A percentile compares a stretch with the other conserved stretches of the same genome.
Conservation (phyloP, 208 protist species). For the Blastocrithidia nonstop region DNA sequence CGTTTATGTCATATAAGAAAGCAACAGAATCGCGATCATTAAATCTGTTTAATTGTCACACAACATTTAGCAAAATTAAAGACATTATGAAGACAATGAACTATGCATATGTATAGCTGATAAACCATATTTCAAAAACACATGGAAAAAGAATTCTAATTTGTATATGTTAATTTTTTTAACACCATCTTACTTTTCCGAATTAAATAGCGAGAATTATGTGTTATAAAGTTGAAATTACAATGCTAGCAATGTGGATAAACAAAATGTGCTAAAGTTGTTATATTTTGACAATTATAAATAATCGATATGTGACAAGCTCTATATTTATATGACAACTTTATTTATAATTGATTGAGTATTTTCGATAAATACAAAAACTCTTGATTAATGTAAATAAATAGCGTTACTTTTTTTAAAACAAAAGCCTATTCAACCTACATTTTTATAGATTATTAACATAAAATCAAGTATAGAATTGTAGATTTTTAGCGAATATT, state of each 20-base stretch:
- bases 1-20: not conserved
- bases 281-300: not conserved
- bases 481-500: not conserved
- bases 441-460: not conserved
- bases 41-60: not conserved
- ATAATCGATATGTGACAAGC: not conserved
- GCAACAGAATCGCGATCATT: not conserved
- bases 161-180: slow-evolving; percentile 1
- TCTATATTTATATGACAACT: not conserved
- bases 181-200: not conserved
- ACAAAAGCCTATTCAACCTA: not conserved
- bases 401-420: not conserved
- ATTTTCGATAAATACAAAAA: not conserved
- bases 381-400: not conserved
- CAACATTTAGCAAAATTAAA: not conserved
- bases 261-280: not conserved
- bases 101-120: not conserved
- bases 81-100: not conserved
- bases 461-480: not conserved
- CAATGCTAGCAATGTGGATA: not conserved
- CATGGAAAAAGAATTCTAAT: not conserved
- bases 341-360: not conserved
- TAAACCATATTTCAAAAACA: not conserved
- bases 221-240: not conserved
- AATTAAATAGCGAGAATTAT: not conserved